Evolutionary conservation across 768 basidiomycete genomes (phyloP).

Genomic region (Leucocoprinus birnbaumii): DNA sequence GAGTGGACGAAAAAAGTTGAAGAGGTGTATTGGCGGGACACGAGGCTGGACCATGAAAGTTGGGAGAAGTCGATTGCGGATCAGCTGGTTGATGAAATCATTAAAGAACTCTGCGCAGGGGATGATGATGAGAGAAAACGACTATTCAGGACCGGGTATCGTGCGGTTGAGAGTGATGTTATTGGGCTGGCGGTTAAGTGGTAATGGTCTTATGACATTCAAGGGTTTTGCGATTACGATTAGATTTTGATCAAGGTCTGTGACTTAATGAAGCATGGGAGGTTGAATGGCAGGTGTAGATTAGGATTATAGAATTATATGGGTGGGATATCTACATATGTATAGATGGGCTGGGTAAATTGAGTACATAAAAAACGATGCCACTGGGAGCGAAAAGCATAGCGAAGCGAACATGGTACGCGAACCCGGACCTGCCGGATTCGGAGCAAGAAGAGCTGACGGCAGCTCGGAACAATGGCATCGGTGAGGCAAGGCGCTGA

Average conservation of each 20-base stretch:
- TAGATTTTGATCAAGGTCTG: background rate
- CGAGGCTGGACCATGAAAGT: background rate
- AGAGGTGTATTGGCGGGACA: slow-evolving; percentile 70
- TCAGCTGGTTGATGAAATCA: slow-evolving; percentile 18
- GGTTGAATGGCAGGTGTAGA: slow-evolving; percentile 1
- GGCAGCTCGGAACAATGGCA: slow-evolving; percentile 7
- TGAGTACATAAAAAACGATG: background rate
- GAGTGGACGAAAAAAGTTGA: slow-evolving; percentile 85
- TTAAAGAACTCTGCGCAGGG: slow-evolving; percentile 26
- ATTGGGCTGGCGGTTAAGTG: slow-evolving; percentile 75
- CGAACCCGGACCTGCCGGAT: slow-evolving; percentile 5
- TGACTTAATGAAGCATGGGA: no score
- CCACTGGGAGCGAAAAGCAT: background rate
- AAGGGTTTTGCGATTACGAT: background rate
- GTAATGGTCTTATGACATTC: slow-evolving; percentile 30
- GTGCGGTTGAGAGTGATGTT: slow-evolving; percentile 84
- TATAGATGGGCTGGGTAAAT: slow-evolving; percentile 8
- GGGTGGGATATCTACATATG: slow-evolving; percentile 5
- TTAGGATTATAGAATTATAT: slow-evolving; percentile 13
- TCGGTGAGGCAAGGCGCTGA: background rate
- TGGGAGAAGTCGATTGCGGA: slow-evolving; percentile 22
- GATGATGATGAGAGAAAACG: slow-evolving; percentile 38
- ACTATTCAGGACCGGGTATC: slow-evolving; percentile 76
- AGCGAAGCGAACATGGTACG: background rate
- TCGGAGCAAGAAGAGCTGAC: slow-evolving; percentile 2